These are phyloP conservation scores for Diplodia corticola DNA, from an alignment of 2,329 filamentous ascomycete genomes.

Conservation along the genomic window DNA sequence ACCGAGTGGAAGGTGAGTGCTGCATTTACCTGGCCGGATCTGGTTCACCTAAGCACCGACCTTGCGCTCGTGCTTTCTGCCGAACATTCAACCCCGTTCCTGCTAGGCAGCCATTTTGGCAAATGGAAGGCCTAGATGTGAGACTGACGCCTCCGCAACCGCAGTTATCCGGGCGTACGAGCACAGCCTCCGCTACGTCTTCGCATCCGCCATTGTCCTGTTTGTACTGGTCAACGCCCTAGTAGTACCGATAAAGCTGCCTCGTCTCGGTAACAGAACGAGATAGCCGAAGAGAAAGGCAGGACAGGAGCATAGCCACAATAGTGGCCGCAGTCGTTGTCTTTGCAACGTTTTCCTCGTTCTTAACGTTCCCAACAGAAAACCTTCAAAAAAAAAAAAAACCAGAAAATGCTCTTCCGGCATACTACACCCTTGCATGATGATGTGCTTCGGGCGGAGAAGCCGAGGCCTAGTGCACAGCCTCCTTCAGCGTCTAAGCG, in stretches of 20 bases:
- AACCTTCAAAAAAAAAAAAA: no score
- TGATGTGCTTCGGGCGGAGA: neutral
- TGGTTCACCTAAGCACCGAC: conserved; percentile 2
- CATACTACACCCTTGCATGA: conserved; percentile 1
- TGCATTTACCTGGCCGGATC: neutral
- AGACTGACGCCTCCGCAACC: neutral
- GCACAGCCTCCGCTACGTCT: conserved; percentile 43
- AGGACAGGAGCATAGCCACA: neutral
- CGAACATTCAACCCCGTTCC: neutral
- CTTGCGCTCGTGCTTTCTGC: neutral
- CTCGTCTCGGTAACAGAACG: conserved; percentile 48
- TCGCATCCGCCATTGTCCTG: conserved; percentile 44
- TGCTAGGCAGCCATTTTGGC: neutral
- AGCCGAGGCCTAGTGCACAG: neutral
- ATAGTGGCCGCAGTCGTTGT: neutral
- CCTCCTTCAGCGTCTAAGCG: neutral
- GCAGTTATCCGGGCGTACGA: conserved; percentile 43
- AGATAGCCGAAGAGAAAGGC: neutral
- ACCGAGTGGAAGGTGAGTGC: conserved; percentile 49
- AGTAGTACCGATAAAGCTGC: conserved; percentile 56
- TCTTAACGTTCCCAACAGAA: neutral
- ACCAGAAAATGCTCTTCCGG: neutral
- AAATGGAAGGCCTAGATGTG: neutral
- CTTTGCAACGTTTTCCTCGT: neutral
- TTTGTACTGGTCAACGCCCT: conserved; percentile 55